Percentiles rank a stretch among this genome's conserved stretches.
Conservation (phyloP, 2,329 filamentous ascomycete species). For the Alternaria brassicicola region DNA sequence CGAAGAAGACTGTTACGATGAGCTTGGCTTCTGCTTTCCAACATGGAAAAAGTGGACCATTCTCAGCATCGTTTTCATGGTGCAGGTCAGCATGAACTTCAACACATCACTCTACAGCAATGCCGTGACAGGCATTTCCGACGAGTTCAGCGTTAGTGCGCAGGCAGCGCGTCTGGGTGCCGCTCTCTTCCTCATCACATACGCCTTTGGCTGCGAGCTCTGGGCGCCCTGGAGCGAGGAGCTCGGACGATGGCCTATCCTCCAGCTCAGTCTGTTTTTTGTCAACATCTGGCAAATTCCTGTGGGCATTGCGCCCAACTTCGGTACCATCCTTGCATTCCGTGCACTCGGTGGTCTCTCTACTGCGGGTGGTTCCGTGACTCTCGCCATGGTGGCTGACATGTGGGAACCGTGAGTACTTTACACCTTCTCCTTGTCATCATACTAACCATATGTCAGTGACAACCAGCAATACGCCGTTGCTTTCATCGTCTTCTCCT, state of each 20-base stretch:
- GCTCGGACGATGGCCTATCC: constrained; percentile 75
- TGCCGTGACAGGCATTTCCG: constrained; percentile 57
- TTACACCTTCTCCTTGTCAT: neutral
- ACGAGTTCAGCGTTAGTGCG: constrained; percentile 70
- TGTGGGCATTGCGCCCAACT: constrained; percentile 75
- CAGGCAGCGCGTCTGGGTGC: constrained; percentile 75
- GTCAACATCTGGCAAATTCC: constrained; percentile 75
- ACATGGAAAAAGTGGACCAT: constrained; percentile 61
- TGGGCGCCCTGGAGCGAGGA: constrained; percentile 91
- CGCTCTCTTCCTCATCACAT: constrained; percentile 77
- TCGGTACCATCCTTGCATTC: constrained; percentile 71
- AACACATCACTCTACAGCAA: constrained; percentile 64
- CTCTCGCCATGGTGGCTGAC: constrained; percentile 68
- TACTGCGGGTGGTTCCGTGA: constrained; percentile 69
- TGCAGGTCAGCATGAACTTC: constrained; percentile 65
- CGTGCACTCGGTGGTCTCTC: constrained; percentile 50
- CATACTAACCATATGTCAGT: neutral
- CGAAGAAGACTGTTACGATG: constrained; percentile 58
- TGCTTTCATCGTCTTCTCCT: constrained; percentile 71
- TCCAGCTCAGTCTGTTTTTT: constrained; percentile 74
- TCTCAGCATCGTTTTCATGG: constrained; percentile 58
- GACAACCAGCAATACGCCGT: constrained; percentile 73
- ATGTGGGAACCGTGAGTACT: constrained; percentile 54
- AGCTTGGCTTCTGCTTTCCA: constrained; percentile 57
- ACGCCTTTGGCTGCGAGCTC: constrained; percentile 85